Conservation (phyloP, 177 flowering plant species). For the Vitis hybrid region DNA sequence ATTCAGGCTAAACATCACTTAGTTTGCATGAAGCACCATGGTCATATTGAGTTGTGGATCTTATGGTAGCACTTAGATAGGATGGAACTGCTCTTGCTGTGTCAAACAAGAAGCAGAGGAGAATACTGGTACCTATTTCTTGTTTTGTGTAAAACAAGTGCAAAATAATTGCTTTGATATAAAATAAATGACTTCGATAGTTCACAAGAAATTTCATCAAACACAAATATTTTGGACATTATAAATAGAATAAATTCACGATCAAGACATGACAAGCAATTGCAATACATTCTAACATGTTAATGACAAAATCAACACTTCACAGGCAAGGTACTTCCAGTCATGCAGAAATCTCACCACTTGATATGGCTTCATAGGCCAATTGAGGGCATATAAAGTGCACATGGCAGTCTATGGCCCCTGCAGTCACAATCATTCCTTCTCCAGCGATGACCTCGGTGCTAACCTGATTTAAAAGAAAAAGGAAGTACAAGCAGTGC, state of each 20-base stretch:
- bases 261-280: background rate
- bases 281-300: background rate
- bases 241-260: background rate
- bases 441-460: constrained; percentile 96
- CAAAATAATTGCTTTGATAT: no score
- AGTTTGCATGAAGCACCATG: no score
- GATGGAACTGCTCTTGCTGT: no score
- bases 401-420: constrained; percentile 96
- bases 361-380: constrained; percentile 80
- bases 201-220: no score
- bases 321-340: background rate
- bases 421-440: constrained; percentile 91
- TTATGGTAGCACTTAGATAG: no score
- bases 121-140: no score
- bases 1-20: background rate
- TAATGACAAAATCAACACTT: no score
- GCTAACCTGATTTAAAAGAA: constrained; percentile 51
- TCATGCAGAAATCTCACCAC: constrained; percentile 56
- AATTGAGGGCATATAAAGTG: constrained; percentile 97
- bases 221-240: no score
- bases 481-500: constrained; percentile 1
- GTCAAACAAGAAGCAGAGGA: no score
- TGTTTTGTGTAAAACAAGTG: no score
- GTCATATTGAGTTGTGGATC: no score
- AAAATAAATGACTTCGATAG: no score